Evolutionary conservation across 306 rosid genomes (phyloP).

Genomic region (Castanopsis chinensis): DNA sequence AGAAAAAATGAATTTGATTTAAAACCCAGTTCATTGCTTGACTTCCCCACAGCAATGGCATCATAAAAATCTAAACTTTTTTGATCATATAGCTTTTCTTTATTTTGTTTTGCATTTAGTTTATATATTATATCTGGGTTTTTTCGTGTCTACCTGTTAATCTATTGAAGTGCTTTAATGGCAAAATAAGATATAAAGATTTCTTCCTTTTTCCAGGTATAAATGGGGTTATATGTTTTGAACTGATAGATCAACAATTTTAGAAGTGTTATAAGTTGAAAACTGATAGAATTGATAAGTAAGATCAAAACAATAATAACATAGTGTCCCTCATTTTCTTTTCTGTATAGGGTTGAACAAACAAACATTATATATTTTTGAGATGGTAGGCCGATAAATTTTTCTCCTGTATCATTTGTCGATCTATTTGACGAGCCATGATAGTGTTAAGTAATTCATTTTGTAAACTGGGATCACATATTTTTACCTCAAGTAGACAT

Average conservation of each 20-base stretch:
- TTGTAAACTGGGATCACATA: neutral
- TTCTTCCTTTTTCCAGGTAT: neutral
- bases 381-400: neutral
- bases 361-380: too few relatives aligned
- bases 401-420: neutral
- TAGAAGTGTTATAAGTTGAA: neutral
- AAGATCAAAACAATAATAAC: neutral
- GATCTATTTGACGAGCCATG: neutral
- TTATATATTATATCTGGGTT: neutral
- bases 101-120: neutral
- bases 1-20: constrained; percentile 28
- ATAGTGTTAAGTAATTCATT: neutral
- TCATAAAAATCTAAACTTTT: neutral
- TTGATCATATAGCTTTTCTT: neutral
- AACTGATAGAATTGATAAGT: neutral
- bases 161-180: neutral
- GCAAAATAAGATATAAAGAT: neutral
- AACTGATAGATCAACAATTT: neutral
- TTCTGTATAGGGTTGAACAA: too few relatives aligned
- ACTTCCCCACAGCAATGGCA: neutral
- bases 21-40: neutral
- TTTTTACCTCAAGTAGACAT: neutral
- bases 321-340: neutral
- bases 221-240: neutral
- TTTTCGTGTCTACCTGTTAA: neutral